A percentile compares a stretch with the other conserved stretches of the same genome.
Conservation (phyloP, 73 alveolate species). For the Blepharisma japonicum region DNA sequence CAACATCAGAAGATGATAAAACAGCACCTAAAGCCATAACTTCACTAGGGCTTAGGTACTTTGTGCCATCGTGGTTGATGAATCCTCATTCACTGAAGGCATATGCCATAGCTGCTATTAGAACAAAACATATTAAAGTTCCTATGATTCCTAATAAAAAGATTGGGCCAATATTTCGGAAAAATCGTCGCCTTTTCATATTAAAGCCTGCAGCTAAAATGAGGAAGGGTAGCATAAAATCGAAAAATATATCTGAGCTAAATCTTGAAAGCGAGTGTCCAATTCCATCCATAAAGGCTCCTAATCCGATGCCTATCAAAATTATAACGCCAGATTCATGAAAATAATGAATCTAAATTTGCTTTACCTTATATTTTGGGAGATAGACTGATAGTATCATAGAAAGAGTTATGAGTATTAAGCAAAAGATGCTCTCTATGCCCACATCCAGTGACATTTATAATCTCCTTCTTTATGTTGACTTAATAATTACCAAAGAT, state of each 20-base stretch:
- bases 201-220: slow-evolving; percentile 81
- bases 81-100: slow-evolving; percentile 47
- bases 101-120: slow-evolving; percentile 68
- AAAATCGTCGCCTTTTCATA: slow-evolving; percentile 73
- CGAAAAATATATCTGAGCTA: slow-evolving; percentile 58
- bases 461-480: too few relatives aligned
- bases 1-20: slow-evolving; percentile 90
- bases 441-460: too few relatives aligned
- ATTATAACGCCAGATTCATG: slow-evolving; percentile 18
- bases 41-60: not conserved
- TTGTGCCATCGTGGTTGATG: slow-evolving; percentile 31
- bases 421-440: too few relatives aligned
- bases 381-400: too few relatives aligned
- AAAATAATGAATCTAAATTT: not conserved
- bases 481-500: too few relatives aligned
- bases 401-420: too few relatives aligned
- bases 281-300: not conserved
- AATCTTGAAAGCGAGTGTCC: not conserved
- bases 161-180: slow-evolving; percentile 72
- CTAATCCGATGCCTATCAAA: not conserved
- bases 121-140: slow-evolving; percentile 64
- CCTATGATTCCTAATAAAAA: slow-evolving; percentile 76
- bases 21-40: slow-evolving; percentile 51
- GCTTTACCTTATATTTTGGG: too few relatives aligned
- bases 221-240: slow-evolving; percentile 80